Evolutionary conservation across 2,329 filamentous ascomycete genomes (phyloP).

Genomic region (Neurospora sp.): DNA sequence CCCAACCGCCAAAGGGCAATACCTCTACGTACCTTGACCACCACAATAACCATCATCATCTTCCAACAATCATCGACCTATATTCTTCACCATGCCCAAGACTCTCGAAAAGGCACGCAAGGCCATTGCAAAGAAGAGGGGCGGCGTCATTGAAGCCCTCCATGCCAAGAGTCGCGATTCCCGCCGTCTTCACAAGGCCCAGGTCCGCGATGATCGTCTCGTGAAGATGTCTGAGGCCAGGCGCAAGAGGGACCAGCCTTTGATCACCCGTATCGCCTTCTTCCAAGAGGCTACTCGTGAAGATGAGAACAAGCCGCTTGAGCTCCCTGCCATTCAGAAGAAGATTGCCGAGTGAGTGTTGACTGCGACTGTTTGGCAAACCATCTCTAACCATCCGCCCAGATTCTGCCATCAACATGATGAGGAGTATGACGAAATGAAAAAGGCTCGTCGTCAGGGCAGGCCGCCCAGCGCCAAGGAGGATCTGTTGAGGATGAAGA

Average conservation of each 20-base stretch:
- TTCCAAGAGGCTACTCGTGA: conserved; percentile 58
- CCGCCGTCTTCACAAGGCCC: conserved; percentile 67
- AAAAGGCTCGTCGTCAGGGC: conserved; percentile 64
- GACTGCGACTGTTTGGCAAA: not conserved
- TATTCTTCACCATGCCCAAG: conserved; percentile 52
- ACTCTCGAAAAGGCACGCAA: conserved; percentile 77
- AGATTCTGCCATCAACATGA: conserved; percentile 60
- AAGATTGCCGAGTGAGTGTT: conserved; percentile 50
- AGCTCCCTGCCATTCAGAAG: conserved; percentile 46
- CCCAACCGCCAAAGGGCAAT: not conserved
- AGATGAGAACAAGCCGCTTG: conserved; percentile 39
- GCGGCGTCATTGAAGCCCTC: conserved; percentile 60
- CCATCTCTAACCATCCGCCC: conserved; percentile 12
- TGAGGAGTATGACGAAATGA: conserved; percentile 56
- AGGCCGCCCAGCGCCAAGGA: conserved; percentile 69
- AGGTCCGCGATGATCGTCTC: conserved; percentile 72
- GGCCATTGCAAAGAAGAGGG: conserved; percentile 79
- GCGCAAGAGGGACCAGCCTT: conserved; percentile 63
- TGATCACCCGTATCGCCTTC: conserved; percentile 58
- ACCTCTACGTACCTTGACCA: not conserved
- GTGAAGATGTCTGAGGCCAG: conserved; percentile 59
- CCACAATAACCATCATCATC: not conserved
- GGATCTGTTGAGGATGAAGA: conserved; percentile 63
- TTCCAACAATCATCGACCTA: not conserved
- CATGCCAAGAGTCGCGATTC: conserved; percentile 88